A percentile compares a stretch with the other conserved stretches of the same genome.
These are phyloP conservation scores for Dioscorea cayenensis DNA, from an alignment of 116 monocot genomes.

Conservation along the genomic window DNA sequence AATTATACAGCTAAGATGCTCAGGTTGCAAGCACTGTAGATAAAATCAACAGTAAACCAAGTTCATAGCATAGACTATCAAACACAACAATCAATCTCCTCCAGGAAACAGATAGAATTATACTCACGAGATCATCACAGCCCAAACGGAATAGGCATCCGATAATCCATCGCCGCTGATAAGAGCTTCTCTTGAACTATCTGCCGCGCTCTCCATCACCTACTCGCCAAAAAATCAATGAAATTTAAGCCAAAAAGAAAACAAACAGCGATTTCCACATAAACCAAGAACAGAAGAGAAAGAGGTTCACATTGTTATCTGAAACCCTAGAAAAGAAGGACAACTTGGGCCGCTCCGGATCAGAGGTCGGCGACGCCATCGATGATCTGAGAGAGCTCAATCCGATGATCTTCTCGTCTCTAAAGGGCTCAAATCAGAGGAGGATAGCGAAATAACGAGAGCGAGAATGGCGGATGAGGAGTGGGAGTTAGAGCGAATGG, in stretches of 20 bases:
- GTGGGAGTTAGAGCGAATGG: not conserved
- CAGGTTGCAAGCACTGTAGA: not conserved
- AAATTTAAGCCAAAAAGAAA: not conserved
- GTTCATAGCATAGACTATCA: not conserved
- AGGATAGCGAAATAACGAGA: not conserved
- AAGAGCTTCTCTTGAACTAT: not conserved
- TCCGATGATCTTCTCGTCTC: not conserved
- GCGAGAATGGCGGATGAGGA: not conserved
- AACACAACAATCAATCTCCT: not conserved
- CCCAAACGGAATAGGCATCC: not conserved
- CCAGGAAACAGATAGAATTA: not conserved
- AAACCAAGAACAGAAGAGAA: not conserved
- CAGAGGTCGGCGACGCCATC: not conserved
- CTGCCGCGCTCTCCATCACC: not conserved
- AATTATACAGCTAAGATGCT: not conserved
- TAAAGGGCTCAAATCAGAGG: not conserved
- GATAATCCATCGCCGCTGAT: not conserved
- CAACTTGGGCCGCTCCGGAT: constrained; percentile 4
- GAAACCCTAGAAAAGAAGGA: not conserved
- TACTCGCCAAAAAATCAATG: not conserved
- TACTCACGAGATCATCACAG: not conserved
- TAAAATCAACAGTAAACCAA: not conserved
- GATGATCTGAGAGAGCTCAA: not conserved
- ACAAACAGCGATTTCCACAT: not conserved
- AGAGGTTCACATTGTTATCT: not conserved